phyloP scores from a whole-genome alignment of 1,139 yeast species.

The Taphrina populina region DNA sequence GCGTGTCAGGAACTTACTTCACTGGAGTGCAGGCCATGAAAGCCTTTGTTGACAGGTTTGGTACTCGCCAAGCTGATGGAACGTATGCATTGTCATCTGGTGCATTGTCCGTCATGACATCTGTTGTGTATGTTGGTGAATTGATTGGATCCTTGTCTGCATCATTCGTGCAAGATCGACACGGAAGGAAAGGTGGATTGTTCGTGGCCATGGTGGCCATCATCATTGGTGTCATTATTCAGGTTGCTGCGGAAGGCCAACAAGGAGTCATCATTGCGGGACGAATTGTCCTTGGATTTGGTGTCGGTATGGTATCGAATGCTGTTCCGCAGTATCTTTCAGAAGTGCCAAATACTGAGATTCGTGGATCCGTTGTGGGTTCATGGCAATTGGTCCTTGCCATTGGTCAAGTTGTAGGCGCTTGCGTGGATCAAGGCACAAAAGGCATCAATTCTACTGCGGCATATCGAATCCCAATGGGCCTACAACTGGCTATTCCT shows the following conservation, averaged over 20 bases:
- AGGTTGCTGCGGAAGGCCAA: slow-evolving; percentile 50
- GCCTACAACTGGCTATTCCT: slow-evolving; percentile 22
- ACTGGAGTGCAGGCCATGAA: slow-evolving; percentile 59
- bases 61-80: slow-evolving; percentile 46
- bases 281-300: slow-evolving; percentile 57
- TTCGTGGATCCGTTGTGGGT: slow-evolving; percentile 54
- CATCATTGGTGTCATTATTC: slow-evolving; percentile 48
- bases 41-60: slow-evolving; percentile 45
- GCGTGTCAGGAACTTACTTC: slow-evolving; percentile 48
- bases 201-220: slow-evolving; percentile 37
- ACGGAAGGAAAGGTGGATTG: slow-evolving; percentile 33
- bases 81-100: slow-evolving; percentile 51
- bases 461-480: slow-evolving; percentile 30
- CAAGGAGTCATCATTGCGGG: slow-evolving; percentile 50
- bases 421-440: slow-evolving; percentile 66
- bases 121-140: slow-evolving; percentile 52
- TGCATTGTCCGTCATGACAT: slow-evolving; percentile 59
- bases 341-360: slow-evolving; percentile 65
- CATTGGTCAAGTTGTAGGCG: slow-evolving; percentile 65
- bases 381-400: slow-evolving; percentile 50
- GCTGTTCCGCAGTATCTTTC: slow-evolving; percentile 65
- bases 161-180: slow-evolving; percentile 56
- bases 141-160: slow-evolving; percentile 51
- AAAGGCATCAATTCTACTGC: slow-evolving; percentile 54
- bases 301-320: slow-evolving; percentile 67